Conservation (phyloP, 208 protist genomes). For the Zelonia costaricensis region DNA sequence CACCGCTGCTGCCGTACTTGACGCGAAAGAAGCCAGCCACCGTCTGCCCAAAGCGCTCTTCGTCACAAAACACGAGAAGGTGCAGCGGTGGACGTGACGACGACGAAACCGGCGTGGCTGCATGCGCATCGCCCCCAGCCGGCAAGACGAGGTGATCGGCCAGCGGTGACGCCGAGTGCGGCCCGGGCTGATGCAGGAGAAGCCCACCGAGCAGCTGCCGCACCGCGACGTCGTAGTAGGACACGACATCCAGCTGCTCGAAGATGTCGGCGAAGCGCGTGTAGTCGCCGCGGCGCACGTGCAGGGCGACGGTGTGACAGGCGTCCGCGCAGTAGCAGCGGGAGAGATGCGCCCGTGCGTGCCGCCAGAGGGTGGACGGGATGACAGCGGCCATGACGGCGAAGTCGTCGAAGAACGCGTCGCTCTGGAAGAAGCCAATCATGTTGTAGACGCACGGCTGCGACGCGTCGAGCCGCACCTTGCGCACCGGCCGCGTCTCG, state of each 20-base stretch:
- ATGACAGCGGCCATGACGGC: constrained; percentile 38
- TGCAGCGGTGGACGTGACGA: constrained; percentile 12
- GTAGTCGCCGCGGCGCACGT: constrained; percentile 86
- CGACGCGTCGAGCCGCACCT: constrained; percentile 17
- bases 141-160: constrained; percentile 41
- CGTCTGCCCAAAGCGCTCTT: constrained; percentile 45
- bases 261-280: constrained; percentile 68
- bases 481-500: constrained; percentile 54
- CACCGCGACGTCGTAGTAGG: constrained; percentile 77
- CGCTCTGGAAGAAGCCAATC: constrained; percentile 87
- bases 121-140: no score
- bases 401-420: constrained; percentile 62
- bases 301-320: constrained; percentile 56
- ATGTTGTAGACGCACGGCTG: constrained; percentile 55
- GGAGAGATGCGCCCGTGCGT: constrained; percentile 33
- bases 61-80: constrained; percentile 84
- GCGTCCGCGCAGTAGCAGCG: constrained; percentile 34
- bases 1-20: constrained; percentile 59
- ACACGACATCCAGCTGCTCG: constrained; percentile 51
- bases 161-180: neutral
- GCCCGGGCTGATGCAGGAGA: constrained; percentile 26
- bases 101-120: neutral
- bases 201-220: constrained; percentile 59
- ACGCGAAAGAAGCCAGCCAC: constrained; percentile 51
- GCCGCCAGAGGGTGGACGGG: constrained; percentile 27